Percentiles rank a stretch among this genome's conserved stretches.
Evolutionary conservation across 2,329 filamentous ascomycete genomes (phyloP).

Genomic region (Westerdykella sp.): DNA sequence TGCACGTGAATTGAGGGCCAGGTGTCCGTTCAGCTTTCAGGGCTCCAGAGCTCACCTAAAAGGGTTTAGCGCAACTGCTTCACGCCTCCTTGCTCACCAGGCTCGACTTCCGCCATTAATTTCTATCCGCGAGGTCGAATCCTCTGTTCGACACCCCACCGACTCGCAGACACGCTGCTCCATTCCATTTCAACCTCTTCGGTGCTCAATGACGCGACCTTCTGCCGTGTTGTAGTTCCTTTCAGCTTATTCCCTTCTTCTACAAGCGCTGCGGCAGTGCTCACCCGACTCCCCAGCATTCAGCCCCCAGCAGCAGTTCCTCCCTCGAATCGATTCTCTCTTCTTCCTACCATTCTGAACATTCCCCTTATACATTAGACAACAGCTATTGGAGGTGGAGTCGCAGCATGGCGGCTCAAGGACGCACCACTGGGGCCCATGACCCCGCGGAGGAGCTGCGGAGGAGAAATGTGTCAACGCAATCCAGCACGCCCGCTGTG

Average conservation of each 20-base stretch:
- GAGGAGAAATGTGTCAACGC: slow-evolving; percentile 40
- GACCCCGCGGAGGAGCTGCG: slow-evolving; percentile 40
- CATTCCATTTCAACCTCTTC: slow-evolving; percentile 1
- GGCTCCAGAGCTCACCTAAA: not conserved
- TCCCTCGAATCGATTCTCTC: not conserved
- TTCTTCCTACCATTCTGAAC: not conserved
- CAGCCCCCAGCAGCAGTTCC: slow-evolving; percentile 6
- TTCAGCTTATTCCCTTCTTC: slow-evolving; percentile 8
- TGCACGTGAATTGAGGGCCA: slow-evolving; percentile 5
- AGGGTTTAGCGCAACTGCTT: slow-evolving; percentile 4
- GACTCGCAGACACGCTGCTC: not conserved
- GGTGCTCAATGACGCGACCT: slow-evolving; percentile 8
- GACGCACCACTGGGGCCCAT: slow-evolving; percentile 38
- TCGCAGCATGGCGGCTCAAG: slow-evolving; percentile 25
- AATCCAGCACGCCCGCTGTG: slow-evolving; percentile 24
- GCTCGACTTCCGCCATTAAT: slow-evolving; percentile 7
- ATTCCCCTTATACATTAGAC: too few species aligned
- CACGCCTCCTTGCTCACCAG: slow-evolving; percentile 10
- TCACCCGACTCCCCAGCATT: slow-evolving; percentile 2
- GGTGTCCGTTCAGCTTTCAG: slow-evolving; percentile 9
- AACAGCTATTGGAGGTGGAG: not conserved
- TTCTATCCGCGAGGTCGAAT: slow-evolving; percentile 22
- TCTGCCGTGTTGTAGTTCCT: slow-evolving; percentile 14
- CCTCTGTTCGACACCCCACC: slow-evolving; percentile 16
- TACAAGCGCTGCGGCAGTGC: slow-evolving; percentile 4